Percentiles rank a stretch among this genome's conserved stretches.
Conservation (phyloP, 2,329 filamentous ascomycete species). For the Fusarium hostae region DNA sequence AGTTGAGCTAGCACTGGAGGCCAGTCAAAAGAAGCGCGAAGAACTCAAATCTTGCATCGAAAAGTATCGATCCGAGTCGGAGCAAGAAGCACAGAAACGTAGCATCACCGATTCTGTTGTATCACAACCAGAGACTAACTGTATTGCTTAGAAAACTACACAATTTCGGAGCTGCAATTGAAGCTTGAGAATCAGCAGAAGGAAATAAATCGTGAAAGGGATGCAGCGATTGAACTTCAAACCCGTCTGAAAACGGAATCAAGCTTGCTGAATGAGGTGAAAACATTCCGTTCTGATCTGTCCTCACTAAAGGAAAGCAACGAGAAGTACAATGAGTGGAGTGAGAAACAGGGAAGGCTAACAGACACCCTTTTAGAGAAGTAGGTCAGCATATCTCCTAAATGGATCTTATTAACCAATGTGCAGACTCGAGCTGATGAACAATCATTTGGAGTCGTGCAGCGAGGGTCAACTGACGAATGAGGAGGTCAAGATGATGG, state of each 20-base stretch:
- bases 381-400: slow-evolving; percentile 12
- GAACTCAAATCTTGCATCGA: slow-evolving; percentile 48
- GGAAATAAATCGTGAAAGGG: slow-evolving; percentile 16
- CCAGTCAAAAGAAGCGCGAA: slow-evolving; percentile 48
- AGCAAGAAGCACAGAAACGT: slow-evolving; percentile 43
- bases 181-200: slow-evolving; percentile 37
- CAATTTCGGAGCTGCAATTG: slow-evolving; percentile 39
- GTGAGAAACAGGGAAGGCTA: background rate
- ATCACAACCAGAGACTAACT: background rate
- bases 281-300: slow-evolving; percentile 32
- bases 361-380: slow-evolving; percentile 29
- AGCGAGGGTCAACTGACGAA: background rate
- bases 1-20: slow-evolving; percentile 45
- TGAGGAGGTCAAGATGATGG: slow-evolving; percentile 7
- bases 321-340: slow-evolving; percentile 1
- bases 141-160: slow-evolving; percentile 37
- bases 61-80: slow-evolving; percentile 38
- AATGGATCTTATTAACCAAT: slow-evolving; percentile 1
- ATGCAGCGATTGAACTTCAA: slow-evolving; percentile 12
- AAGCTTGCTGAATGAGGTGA: slow-evolving; percentile 14
- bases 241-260: slow-evolving; percentile 26
- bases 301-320: slow-evolving; percentile 27
- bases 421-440: slow-evolving; percentile 30
- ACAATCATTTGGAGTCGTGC: slow-evolving; percentile 2
- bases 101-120: slow-evolving; percentile 1